Conservation (phyloP, 1,139 yeast genomes). For the Wickerhamiella pararugosa region DNA sequence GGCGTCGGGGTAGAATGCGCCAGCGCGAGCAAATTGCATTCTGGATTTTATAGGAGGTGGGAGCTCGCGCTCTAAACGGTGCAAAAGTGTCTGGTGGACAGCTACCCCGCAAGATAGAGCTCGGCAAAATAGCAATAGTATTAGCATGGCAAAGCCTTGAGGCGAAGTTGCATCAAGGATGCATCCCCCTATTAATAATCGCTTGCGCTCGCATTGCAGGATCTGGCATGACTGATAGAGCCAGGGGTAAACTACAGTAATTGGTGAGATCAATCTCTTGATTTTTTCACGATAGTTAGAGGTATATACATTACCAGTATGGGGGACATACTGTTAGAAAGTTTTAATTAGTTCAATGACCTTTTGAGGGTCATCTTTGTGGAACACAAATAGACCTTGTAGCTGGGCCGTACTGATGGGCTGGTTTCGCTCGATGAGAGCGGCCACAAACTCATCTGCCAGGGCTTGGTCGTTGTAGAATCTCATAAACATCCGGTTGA, state of each 20-base stretch:
- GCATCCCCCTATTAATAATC: no score
- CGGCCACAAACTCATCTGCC: slow-evolving; percentile 47
- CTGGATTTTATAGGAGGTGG: slow-evolving; percentile 21
- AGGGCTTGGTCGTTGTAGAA: slow-evolving; percentile 54
- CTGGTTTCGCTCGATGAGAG: slow-evolving; percentile 35
- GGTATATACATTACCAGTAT: no score
- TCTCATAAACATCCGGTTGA: slow-evolving; percentile 67
- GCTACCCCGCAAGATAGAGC: slow-evolving; percentile 10
- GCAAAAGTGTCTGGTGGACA: slow-evolving; percentile 31
- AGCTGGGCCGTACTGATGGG: slow-evolving; percentile 84
- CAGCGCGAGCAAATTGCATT: slow-evolving; percentile 27
- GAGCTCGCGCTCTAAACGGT: slow-evolving; percentile 22
- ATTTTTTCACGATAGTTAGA: no score
- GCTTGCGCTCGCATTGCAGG: no score
- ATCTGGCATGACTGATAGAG: no score
- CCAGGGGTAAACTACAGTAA: no score
- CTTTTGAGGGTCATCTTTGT: slow-evolving; percentile 65
- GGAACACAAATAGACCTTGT: slow-evolving; percentile 89
- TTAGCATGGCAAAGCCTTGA: not conserved
- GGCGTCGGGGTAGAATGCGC: slow-evolving; percentile 50
- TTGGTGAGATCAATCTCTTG: no score
- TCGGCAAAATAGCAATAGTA: slow-evolving; percentile 1
- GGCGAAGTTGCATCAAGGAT: not conserved
- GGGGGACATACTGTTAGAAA: not conserved
- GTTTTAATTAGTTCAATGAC: slow-evolving; percentile 45